Evolutionary conservation across 306 rosid species (phyloP).

Genomic region (Inga leiocalycina): DNA sequence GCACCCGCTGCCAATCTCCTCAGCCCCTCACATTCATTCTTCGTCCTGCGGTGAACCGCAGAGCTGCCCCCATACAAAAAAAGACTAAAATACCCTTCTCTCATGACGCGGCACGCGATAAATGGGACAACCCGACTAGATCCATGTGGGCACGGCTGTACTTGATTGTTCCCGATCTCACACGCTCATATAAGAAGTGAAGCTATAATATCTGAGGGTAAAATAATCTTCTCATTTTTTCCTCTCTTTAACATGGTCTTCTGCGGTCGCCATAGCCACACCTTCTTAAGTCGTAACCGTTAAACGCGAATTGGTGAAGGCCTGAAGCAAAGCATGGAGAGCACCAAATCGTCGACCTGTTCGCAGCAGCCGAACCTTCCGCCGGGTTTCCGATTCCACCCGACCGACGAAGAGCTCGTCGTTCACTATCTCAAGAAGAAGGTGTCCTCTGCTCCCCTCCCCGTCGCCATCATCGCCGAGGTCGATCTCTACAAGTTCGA

Average conservation of each 20-base stretch:
- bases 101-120: background rate
- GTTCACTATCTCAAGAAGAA: conserved; percentile 81
- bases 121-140: background rate
- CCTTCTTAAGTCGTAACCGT: background rate
- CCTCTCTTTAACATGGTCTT: conserved; percentile 6
- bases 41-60: background rate
- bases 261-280: conserved; percentile 4
- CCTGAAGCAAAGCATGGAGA: conserved; percentile 49
- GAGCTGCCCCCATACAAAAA: fast-evolving
- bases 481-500: conserved; percentile 81
- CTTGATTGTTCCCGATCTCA: background rate
- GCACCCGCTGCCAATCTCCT: conserved; percentile 23
- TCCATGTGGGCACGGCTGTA: background rate
- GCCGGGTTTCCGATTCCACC: conserved; percentile 82
- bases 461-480: conserved; percentile 71
- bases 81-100: conserved; percentile 8
- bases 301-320: conserved; percentile 2
- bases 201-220: background rate
- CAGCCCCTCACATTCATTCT: background rate
- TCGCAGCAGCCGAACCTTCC: conserved; percentile 68
- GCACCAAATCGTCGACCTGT: conserved; percentile 59
- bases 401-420: conserved; percentile 82
- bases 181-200: conserved; percentile 26
- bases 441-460: conserved; percentile 56
- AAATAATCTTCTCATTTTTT: background rate